Conservation (phyloP, 345 rosid species). For the Lepidium africanum region DNA sequence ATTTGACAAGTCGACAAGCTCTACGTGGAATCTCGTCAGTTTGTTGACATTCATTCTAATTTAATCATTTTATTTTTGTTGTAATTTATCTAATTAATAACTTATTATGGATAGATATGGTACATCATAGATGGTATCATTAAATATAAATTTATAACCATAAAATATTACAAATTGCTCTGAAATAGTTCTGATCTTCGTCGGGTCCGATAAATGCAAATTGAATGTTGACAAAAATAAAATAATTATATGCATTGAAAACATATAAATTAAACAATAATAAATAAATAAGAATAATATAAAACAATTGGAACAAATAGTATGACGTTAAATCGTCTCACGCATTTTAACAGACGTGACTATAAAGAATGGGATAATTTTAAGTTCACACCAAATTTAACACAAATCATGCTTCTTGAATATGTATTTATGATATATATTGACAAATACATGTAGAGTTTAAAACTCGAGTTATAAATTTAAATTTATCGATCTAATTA, state of each 20-base stretch:
- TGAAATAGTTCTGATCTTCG: constrained; percentile 8
- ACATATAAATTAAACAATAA: too few relatives aligned
- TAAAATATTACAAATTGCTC: constrained; percentile 19
- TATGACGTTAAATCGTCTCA: constrained; percentile 19
- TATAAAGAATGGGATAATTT: constrained; percentile 3
- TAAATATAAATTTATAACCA: constrained; percentile 8
- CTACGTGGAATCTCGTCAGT: constrained; percentile 28
- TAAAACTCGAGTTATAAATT: too few relatives aligned
- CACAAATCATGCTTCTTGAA: not conserved
- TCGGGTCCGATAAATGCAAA: constrained; percentile 19
- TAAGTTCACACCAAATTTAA: constrained; percentile 21
- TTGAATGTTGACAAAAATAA: constrained; percentile 11
- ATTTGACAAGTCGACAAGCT: constrained; percentile 16
- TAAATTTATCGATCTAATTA: too few relatives aligned
- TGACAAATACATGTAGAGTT: too few relatives aligned
- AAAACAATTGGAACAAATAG: not conserved
- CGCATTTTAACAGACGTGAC: constrained; percentile 25
- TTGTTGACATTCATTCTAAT: constrained; percentile 12
- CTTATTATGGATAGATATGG: constrained; percentile 19
- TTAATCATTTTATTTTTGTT: not conserved
- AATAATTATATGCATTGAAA: too few relatives aligned
- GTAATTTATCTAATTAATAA: too few relatives aligned
- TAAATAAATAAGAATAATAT: too few relatives aligned
- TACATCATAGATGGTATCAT: constrained; percentile 15
- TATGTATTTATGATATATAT: not conserved